Conservation (phyloP, 805 yeast genomes). For the Hemisphaericaspora nanyangensis region DNA sequence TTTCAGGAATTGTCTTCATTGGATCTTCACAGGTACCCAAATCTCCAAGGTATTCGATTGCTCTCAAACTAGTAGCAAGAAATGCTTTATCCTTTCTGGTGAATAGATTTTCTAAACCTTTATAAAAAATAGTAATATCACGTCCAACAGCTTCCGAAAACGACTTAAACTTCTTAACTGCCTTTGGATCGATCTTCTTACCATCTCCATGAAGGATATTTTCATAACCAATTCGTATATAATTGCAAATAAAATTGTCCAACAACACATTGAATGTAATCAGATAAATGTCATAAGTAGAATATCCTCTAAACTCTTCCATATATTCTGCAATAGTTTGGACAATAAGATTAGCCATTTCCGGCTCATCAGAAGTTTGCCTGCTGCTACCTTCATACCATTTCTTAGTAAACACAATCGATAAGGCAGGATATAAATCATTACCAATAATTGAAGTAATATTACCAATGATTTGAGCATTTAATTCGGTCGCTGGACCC, state of each 20-base stretch:
- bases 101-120: constrained; percentile 32
- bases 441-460: constrained; percentile 67
- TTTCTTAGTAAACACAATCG: constrained; percentile 56
- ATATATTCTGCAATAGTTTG: constrained; percentile 77
- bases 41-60: constrained; percentile 38
- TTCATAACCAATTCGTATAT: constrained; percentile 37
- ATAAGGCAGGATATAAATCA: constrained; percentile 63
- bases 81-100: constrained; percentile 38
- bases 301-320: constrained; percentile 53
- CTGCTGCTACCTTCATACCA: constrained; percentile 59
- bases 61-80: constrained; percentile 36
- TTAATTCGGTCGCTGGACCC: constrained; percentile 71
- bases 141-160: constrained; percentile 36
- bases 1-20: constrained; percentile 30
- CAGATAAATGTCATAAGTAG: constrained; percentile 39
- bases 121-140: constrained; percentile 35
- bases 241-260: constrained; percentile 35
- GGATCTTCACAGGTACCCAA: constrained; percentile 39
- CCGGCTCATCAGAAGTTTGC: constrained; percentile 24
- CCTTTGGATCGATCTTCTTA: constrained; percentile 37
- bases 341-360: constrained; percentile 55
- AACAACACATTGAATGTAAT: constrained; percentile 35
- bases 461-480: constrained; percentile 67
- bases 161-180: constrained; percentile 32
- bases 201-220: constrained; percentile 40